Evolutionary conservation across 805 yeast genomes (phyloP).

Genomic region (Ogataea sp.): DNA sequence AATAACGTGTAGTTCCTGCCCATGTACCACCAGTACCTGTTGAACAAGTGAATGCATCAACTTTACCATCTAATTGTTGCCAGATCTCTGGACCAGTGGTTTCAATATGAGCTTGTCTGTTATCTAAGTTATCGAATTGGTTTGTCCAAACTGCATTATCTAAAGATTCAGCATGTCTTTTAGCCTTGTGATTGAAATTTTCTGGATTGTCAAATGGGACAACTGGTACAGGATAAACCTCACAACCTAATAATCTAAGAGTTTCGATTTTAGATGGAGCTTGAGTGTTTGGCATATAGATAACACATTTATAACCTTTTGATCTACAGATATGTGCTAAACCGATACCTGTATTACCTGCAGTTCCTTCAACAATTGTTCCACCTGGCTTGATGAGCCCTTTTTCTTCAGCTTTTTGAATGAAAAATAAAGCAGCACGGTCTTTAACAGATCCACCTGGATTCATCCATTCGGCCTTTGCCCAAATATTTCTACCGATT

Average conservation of each 20-base stretch:
- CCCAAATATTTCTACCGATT: conserved; percentile 69
- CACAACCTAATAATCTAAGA: conserved; percentile 71
- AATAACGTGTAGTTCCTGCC: conserved; percentile 75
- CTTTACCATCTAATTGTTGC: conserved; percentile 70
- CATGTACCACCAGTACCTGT: conserved; percentile 93
- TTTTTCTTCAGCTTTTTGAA: conserved; percentile 68
- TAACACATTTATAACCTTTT: conserved; percentile 75
- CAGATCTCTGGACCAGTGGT: conserved; percentile 92
- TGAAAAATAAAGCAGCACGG: conserved; percentile 73
- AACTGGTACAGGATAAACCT: conserved; percentile 84
- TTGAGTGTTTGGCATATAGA: conserved; percentile 90
- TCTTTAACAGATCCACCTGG: conserved; percentile 94
- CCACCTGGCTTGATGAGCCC: conserved; percentile 69
- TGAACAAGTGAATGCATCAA: conserved; percentile 82
- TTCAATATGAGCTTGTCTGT: conserved; percentile 80
- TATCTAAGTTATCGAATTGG: conserved; percentile 84
- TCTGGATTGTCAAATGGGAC: conserved; percentile 74
- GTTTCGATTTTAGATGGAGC: conserved; percentile 73
- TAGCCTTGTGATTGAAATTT: conserved; percentile 83
- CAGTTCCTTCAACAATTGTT: conserved; percentile 88
- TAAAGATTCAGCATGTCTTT: conserved; percentile 68
- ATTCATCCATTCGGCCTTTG: conserved; percentile 87
- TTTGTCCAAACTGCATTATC: conserved; percentile 88
- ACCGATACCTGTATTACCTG: conserved; percentile 95
- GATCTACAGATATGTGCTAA: conserved; percentile 75